Percentiles rank a stretch among this genome's conserved stretches.
phyloP scores from a whole-genome alignment of 345 rosid genomes.

The Tarenaya hassleriana region DNA sequence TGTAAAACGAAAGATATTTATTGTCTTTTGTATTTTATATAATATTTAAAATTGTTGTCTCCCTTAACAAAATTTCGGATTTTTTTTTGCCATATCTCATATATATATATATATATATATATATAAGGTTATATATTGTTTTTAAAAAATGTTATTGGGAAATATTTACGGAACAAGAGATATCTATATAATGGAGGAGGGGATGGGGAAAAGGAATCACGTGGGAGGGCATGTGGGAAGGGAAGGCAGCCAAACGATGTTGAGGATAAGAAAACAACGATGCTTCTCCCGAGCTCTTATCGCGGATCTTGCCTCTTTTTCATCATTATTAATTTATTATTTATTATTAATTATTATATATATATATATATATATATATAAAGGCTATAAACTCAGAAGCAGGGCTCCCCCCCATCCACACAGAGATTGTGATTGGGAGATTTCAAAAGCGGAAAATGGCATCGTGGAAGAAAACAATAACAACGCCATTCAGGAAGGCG shows the following conservation, averaged over 20 bases:
- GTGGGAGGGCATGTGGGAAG: slow-evolving; percentile 29
- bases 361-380: slow-evolving; percentile 25
- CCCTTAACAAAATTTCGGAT: too few relatives aligned
- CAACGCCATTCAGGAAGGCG: slow-evolving; percentile 75
- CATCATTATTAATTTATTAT: slow-evolving; percentile 12
- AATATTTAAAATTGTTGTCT: too few relatives aligned
- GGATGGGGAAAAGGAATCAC: slow-evolving; percentile 6
- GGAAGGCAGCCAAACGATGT: too few relatives aligned
- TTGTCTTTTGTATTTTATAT: too few relatives aligned
- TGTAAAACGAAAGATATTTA: too few relatives aligned
- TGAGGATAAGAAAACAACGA: slow-evolving; percentile 31
- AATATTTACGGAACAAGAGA: not conserved
- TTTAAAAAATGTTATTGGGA: too few relatives aligned
- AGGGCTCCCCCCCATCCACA: slow-evolving; percentile 14
- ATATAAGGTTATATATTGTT: too few relatives aligned
- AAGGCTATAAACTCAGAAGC: too few relatives aligned
- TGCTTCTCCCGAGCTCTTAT: slow-evolving; percentile 52
- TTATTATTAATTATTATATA: slow-evolving; percentile 15
- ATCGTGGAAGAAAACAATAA: slow-evolving; percentile 82
- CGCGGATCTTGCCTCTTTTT: slow-evolving; percentile 68
- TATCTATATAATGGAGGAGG: slow-evolving; percentile 1
- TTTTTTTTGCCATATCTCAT: too few relatives aligned
- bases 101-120: too few relatives aligned
- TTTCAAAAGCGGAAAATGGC: slow-evolving; percentile 33
- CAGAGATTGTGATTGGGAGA: slow-evolving; percentile 2